phyloP scores from a whole-genome alignment of 441 rosid species.

The Theobroma grandiflorum region DNA sequence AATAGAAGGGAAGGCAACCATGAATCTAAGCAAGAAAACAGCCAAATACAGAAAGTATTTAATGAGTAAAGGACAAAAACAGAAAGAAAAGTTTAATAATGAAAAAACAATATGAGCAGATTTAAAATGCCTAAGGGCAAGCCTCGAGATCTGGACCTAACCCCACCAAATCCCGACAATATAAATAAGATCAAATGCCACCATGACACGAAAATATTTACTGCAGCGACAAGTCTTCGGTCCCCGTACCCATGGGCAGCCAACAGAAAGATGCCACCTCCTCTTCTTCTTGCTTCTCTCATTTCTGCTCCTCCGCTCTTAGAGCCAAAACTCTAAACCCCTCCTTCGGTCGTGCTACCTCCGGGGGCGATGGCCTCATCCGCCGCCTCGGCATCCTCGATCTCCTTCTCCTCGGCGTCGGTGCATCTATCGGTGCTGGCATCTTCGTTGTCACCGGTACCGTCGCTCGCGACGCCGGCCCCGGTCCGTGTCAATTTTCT shows the following conservation, averaged over 20 bases:
- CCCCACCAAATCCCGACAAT: background rate
- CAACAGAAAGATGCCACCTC: slow-evolving; percentile 27
- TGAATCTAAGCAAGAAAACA: no score
- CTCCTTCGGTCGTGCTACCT: slow-evolving; percentile 37
- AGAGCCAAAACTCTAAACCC: slow-evolving; percentile 63
- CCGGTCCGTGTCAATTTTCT: slow-evolving; percentile 54
- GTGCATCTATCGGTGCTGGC: slow-evolving; percentile 98
- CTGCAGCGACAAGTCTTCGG: background rate
- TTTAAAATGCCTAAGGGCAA: no score
- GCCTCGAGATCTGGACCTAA: background rate
- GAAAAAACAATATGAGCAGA: no score
- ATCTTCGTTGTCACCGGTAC: slow-evolving; percentile 96
- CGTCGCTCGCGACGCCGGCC: slow-evolving; percentile 95
- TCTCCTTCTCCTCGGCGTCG: slow-evolving; percentile 84
- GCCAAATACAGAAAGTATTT: no score
- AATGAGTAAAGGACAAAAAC: no score
- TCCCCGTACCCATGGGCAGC: slow-evolving; percentile 35
- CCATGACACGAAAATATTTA: background rate
- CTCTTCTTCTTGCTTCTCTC: slow-evolving; percentile 63
- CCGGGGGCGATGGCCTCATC: slow-evolving; percentile 57
- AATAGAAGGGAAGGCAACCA: no score
- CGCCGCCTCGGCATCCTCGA: slow-evolving; percentile 91
- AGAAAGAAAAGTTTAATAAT: no score
- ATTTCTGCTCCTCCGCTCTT: slow-evolving; percentile 78
- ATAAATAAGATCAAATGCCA: background rate